Evolutionary conservation across 2,329 filamentous ascomycete species (phyloP), one percentile per base, ranked within the genome.

Genomic region (Hysterium pulicare): DNA sequence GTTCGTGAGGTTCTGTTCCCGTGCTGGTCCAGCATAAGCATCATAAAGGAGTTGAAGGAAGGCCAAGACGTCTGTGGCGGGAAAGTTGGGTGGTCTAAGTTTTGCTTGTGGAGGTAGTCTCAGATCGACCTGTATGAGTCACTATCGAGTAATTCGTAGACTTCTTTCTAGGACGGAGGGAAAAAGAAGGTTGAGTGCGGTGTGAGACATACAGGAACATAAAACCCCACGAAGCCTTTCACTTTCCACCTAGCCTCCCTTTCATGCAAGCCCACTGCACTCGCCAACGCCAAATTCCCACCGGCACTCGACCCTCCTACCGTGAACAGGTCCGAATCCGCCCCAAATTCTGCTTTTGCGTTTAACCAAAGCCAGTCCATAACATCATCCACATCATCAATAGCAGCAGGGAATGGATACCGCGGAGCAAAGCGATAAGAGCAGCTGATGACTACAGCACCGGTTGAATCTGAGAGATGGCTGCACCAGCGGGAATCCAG

Each of bases 61-160:
- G 0, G 46, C 43, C 13, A 70, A 23, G 0, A 70, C 70, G 41
- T 77, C 72, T 1, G 44, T 57, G 17, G 55, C 54, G 1, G 70
- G 69, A 31, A 61, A 62, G 4, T 43, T 48, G 1, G 45, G 41
- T 3, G 59, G 68, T 8, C 53, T 61, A 0, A 67, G 69, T 47
- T 76, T 77, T 30, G 68, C 53, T 51, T 56, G 56, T 0, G 72
- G 71, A n/a, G n/a, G n/a, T n/a, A n/a, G n/a, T n/a, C n/a, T n/a
- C n/a, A n/a, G n/a, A n/a, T n/a, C n/a, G n/a, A n/a, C n/a, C n/a
- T n/a, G n/a, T n/a, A n/a, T n/a, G n/a, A n/a, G n/a, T n/a, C n/a
- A n/a, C n/a, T n/a, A n/a, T n/a, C n/a, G n/a, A n/a, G n/a, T n/a
- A n/a, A n/a, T n/a, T n/a, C n/a, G n/a, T n/a, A n/a, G n/a, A n/a